Conservation (phyloP, 495 filamentous ascomycete genomes). For the Neurospora tetraspora region DNA sequence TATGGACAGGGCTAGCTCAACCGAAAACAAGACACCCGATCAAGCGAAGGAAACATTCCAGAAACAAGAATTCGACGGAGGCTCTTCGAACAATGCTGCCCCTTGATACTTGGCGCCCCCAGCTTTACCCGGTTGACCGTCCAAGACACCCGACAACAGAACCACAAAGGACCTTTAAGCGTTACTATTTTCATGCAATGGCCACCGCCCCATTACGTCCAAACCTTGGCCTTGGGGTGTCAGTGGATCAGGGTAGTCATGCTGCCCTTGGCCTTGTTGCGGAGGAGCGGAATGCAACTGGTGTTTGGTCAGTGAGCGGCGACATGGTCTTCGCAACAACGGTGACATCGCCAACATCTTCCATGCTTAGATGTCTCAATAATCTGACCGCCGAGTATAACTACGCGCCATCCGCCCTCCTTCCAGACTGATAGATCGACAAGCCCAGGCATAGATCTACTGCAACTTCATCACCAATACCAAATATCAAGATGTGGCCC, state of each 20-base stretch:
- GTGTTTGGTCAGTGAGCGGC: not conserved
- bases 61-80: not conserved
- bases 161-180: not conserved
- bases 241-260: not conserved
- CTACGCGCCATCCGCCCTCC: not conserved
- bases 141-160: not conserved
- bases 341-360: not conserved
- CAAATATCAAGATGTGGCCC: constrained; percentile 21
- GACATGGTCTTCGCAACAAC: not conserved
- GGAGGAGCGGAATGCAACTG: constrained; percentile 20
- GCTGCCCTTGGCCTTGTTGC: not conserved
- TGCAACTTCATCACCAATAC: not conserved
- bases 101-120: not conserved
- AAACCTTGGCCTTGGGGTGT: not conserved
- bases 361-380: not conserved
- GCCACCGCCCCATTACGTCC: not conserved
- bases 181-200: not conserved
- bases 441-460: not conserved
- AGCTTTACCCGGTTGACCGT: not conserved
- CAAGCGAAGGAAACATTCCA: constrained; percentile 1
- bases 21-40: not conserved
- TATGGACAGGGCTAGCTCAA: not conserved
- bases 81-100: not conserved
- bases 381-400: not conserved
- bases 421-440: not conserved